Conservation (phyloP, 2,329 filamentous ascomycete genomes). For the Claviceps pazoutovae region DNA sequence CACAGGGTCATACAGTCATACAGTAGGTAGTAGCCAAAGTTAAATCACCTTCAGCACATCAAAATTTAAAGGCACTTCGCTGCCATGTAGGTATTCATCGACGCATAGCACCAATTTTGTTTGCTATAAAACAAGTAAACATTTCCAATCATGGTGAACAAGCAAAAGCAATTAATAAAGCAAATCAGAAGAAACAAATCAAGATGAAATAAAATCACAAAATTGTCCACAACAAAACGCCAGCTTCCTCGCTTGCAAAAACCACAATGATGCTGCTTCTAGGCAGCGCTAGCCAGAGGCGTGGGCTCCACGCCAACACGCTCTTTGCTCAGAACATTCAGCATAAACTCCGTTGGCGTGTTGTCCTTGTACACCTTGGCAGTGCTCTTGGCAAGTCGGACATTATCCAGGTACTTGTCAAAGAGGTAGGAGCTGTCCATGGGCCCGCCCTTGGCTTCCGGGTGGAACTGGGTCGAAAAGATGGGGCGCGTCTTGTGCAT, state of each 20-base stretch:
- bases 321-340: slow-evolving; percentile 87
- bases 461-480: slow-evolving; percentile 98
- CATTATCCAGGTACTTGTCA: slow-evolving; percentile 87
- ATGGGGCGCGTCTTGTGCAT: slow-evolving; percentile 93
- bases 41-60: too few species aligned
- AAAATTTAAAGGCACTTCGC: too few species aligned
- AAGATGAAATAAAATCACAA: not conserved
- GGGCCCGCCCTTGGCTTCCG: slow-evolving; percentile 92
- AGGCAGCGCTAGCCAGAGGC: slow-evolving; percentile 39
- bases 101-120: not conserved
- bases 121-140: not conserved
- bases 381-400: slow-evolving; percentile 75
- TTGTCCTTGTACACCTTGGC: slow-evolving; percentile 73
- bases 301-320: slow-evolving; percentile 72
- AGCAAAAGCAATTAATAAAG: too few species aligned
- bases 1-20: too few species aligned
- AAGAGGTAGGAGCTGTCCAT: slow-evolving; percentile 94
- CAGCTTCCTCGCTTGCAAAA: slow-evolving; percentile 1
- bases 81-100: not conserved
- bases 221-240: slow-evolving; percentile 1
- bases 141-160: too few species aligned
- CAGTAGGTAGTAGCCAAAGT: too few species aligned
- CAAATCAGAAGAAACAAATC: not conserved
- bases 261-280: slow-evolving; percentile 6
- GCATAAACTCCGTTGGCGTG: slow-evolving; percentile 72